Base-by-base conservation (phyloP, 1,139 yeast genomes). In the Blastobotrys elegans region DNA sequence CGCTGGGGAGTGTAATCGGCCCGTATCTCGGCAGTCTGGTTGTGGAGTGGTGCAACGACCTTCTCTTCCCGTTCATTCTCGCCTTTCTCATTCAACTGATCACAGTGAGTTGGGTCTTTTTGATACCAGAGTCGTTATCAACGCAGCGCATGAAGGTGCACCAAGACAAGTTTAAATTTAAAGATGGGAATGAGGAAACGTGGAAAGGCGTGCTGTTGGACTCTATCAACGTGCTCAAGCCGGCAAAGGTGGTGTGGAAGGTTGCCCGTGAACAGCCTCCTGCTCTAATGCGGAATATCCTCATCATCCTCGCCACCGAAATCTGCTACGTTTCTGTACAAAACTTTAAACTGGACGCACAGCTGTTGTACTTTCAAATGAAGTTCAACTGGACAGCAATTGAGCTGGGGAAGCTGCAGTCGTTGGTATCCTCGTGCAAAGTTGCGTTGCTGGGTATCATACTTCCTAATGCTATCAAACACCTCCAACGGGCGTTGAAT, bases 81-180 rank as follows among this genome's bases (percentile, higher is more conserved):
- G 31, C 33, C 4, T 4, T 38, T 6, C 4, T n/a, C n/a, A n/a
- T n/a, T n/a, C n/a, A n/a, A n/a, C n/a, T 18, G 37, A 22, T 22
- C 8, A 20, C 17, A 18, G 24, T 17, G 11, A 14, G 7, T 10
- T 14, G 11, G 16, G n/a, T 14, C 10, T 4, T 36, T 16, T 8
- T n/a, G n/a, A n/a, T 36, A 5, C 40, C 40, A 13, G 40, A 36
- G 14, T 36, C 40, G 17, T 22, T 20, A 24, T 21, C 40, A 5
- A 14, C 20, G 13, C 6, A 22, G 18, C 16, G 18, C 20, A 20
- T 8, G 30, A 7, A 7, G 11, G 11, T 4, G 11, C 5, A 10
- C 11, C 27, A 17, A 21, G 11, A 22, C 4, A 16, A 36, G 10
- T 22, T 8, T 16, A 17, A 13, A 13, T 4, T 21, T 13, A 4